Conservation (phyloP, 2,329 filamentous ascomycete genomes). For the Apiospora marii region DNA sequence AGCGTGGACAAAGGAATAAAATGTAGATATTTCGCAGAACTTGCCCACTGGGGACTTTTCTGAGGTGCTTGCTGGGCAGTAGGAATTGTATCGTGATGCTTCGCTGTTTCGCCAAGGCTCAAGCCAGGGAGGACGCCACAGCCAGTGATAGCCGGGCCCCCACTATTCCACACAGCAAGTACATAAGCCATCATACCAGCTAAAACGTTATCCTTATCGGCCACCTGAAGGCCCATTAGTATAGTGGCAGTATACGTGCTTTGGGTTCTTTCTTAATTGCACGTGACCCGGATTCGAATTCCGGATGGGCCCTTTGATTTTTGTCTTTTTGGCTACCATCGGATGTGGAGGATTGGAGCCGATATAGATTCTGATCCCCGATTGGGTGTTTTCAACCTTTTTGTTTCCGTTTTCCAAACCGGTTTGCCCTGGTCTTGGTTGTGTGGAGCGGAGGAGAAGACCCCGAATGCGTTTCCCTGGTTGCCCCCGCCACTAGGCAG, state of each 20-base stretch:
- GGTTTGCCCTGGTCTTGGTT: neutral
- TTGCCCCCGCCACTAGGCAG: neutral
- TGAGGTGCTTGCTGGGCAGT: too few relatives aligned
- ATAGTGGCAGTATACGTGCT: slow-evolving; percentile 25
- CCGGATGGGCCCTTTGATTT: slow-evolving; percentile 16
- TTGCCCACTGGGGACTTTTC: too few relatives aligned
- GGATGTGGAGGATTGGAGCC: neutral
- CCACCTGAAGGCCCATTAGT: slow-evolving; percentile 16
- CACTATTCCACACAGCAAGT: too few relatives aligned
- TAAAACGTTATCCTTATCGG: neutral
- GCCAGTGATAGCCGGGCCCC: too few relatives aligned
- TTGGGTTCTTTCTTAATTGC: slow-evolving; percentile 20
- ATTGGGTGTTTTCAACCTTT: neutral
- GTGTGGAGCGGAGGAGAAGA: neutral
- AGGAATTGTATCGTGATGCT: too few relatives aligned
- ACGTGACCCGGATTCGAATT: slow-evolving; percentile 24
- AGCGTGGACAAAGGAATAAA: too few relatives aligned
- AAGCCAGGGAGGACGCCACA: too few relatives aligned
- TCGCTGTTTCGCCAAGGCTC: too few relatives aligned
- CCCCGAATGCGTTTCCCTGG: neutral
- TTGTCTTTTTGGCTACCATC: neutral
- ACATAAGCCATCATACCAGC: neutral
- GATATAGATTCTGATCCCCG: too few relatives aligned
- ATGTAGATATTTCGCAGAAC: too few relatives aligned
- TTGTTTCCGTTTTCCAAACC: neutral